Evolutionary conservation across 2,329 filamentous ascomycete genomes (phyloP).

Genomic region (Xylariaceae sp.): DNA sequence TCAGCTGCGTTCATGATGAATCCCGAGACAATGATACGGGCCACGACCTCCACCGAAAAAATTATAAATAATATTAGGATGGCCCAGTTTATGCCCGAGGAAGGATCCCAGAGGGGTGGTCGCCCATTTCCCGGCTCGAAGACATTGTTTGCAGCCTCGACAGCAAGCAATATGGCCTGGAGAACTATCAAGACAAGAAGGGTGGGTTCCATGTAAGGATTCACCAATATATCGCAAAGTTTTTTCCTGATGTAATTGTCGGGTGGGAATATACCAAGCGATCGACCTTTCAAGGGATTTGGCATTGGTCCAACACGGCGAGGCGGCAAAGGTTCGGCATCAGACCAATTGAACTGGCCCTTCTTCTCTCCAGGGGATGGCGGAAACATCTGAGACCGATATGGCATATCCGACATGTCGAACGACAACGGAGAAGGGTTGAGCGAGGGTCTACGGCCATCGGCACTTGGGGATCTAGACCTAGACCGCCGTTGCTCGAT

Average conservation of each 20-base stretch:
- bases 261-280: conserved; percentile 77
- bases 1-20: conserved; percentile 86
- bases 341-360: conserved; percentile 27
- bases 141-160: conserved; percentile 74
- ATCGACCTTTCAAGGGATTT: conserved; percentile 84
- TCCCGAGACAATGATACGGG: conserved; percentile 87
- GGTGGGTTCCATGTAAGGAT: conserved; percentile 79
- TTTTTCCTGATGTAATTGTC: conserved; percentile 69
- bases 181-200: conserved; percentile 84
- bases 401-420: conserved; percentile 44
- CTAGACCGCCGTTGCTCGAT: conserved; percentile 68
- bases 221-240: conserved; percentile 80
- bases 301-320: conserved; percentile 36
- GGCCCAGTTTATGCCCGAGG: conserved; percentile 68
- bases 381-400: conserved; percentile 44
- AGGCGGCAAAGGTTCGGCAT: conserved; percentile 25
- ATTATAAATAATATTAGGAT: conserved; percentile 80
- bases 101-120: conserved; percentile 59
- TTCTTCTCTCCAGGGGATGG: conserved; percentile 43
- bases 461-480: conserved; percentile 51
- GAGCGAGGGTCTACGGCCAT: conserved; percentile 42
- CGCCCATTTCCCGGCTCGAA: conserved; percentile 58
- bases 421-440: conserved; percentile 39
- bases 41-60: conserved; percentile 81
- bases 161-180: conserved; percentile 81